Percentiles rank a stretch among this genome's conserved stretches.
Conservation (phyloP, 345 rosid genomes). For the Luvunga scandens region DNA sequence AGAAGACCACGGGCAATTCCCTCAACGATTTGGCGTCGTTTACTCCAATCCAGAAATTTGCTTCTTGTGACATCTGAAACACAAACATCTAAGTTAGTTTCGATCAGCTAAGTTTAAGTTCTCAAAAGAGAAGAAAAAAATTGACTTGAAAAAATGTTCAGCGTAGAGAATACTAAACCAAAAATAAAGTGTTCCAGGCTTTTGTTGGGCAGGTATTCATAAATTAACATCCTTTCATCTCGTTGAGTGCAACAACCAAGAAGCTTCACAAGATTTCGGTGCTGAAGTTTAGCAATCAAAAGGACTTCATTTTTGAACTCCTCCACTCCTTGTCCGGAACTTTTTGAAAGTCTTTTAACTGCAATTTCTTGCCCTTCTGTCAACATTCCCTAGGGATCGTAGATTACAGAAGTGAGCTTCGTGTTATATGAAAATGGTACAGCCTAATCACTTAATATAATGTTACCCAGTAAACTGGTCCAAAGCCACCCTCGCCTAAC, state of each 20-base stretch:
- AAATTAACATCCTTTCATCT: slow-evolving; percentile 40
- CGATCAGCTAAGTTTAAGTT: not conserved
- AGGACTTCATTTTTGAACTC: slow-evolving; percentile 42
- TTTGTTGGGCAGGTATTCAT: slow-evolving; percentile 49
- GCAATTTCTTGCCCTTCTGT: slow-evolving; percentile 35
- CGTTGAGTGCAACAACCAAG: slow-evolving; percentile 34
- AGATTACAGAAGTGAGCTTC: too few species aligned
- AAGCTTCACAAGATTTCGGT: slow-evolving; percentile 41
- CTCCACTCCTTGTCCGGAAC: slow-evolving; percentile 32
- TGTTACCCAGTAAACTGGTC: slow-evolving; percentile 18
- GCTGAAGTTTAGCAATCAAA: slow-evolving; percentile 37
- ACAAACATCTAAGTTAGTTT: not conserved
- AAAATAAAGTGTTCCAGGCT: slow-evolving; percentile 23
- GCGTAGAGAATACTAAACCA: not conserved
- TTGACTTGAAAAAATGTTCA: not conserved
- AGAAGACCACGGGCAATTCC: not conserved
- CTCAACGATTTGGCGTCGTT: not conserved
- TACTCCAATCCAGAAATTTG: not conserved
- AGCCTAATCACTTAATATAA: too few species aligned
- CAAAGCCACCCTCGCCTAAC: slow-evolving; percentile 45
- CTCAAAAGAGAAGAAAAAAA: not conserved
- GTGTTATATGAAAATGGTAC: too few species aligned
- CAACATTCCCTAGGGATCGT: not conserved
- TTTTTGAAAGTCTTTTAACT: slow-evolving; percentile 35
- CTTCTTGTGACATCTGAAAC: not conserved